Base-by-base conservation (phyloP, 208 protist genomes). In the Leishmania mexicana region DNA sequence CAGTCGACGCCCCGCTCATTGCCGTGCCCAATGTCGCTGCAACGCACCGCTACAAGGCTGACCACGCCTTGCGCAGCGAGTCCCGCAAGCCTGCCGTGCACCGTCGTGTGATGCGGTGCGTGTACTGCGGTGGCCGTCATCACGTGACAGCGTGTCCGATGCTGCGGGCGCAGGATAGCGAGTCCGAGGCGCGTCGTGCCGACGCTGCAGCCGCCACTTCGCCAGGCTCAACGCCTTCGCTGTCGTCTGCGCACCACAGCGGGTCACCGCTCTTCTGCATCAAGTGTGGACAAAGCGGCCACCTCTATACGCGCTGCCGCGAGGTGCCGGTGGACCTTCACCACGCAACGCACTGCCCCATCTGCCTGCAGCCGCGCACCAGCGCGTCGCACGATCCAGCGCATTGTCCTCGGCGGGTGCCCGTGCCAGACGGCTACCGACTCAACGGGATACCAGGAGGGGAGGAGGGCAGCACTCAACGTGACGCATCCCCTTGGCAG, bases 81-180 rank as follows among this genome's bases (percentile, higher is more conserved):
- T 40, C 80, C 0, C 24, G 81, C 68, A 90, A 93, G 54, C 94
- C 94, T 15, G 73, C 82, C 7, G 79, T 96, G 81, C 92, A 96
- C 70, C 91, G 88, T 45, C 88, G 87, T 42, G 80, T 78, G 7
- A 19, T 96, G 60, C 92, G 92, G 8, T 97, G 94, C 79, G 94
- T 92, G 13, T 97, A 97, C 85, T 97, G 94, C 79, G 84, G 88
- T 76, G 91, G 94, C 4, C 81, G 80, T 11, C 94, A 97, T 81
- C 92, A 95, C 82, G 87, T 97, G 67, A 90, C 94, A 13, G 78
- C 81, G 75, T 97, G 94, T 77, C 91, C 94, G 7, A 87, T 85
- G 70, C 78, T 90, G 38, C 65, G 84, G 51, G 74, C 82, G 42
- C 74, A 78, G 40, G 57, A 84, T 42, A 31, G 31, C 72, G 76